Evolutionary conservation across 768 basidiomycete species (phyloP).

Genomic region (Mycena floridula): DNA sequence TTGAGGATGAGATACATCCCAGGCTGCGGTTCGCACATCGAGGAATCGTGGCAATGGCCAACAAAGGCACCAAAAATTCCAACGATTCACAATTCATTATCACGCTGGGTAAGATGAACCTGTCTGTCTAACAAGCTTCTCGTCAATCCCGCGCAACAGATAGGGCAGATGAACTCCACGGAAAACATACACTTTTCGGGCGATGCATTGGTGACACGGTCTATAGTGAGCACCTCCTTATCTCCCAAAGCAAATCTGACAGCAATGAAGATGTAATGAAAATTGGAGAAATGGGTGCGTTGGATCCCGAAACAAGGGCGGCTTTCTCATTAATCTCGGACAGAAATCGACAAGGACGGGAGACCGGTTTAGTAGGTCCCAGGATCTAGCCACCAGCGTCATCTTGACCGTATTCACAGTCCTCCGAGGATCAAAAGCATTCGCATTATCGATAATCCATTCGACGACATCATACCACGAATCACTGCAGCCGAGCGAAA

Average conservation of each 20-base stretch:
- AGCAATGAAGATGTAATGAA: conserved; percentile 72
- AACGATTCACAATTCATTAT: conserved; percentile 97
- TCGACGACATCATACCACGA: conserved; percentile 90
- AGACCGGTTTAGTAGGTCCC: conserved; percentile 71
- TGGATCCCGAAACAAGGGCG: conserved; percentile 25
- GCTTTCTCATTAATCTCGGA: conserved; percentile 1
- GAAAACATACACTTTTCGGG: conserved; percentile 95
- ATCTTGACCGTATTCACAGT: conserved; percentile 29
- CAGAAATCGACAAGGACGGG: conserved; percentile 70
- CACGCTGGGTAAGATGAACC: conserved; percentile 63
- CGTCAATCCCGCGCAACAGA: conserved; percentile 35
- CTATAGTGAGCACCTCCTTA: conserved; percentile 56
- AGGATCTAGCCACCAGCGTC: no score
- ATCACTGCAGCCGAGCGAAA: conserved; percentile 93
- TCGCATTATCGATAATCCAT: conserved; percentile 88
- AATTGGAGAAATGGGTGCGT: conserved; percentile 83
- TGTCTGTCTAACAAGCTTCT: neutral
- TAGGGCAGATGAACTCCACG: conserved; percentile 87
- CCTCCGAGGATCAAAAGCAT: conserved; percentile 88
- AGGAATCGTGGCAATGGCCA: conserved; percentile 84
- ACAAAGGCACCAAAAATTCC: conserved; percentile 77
- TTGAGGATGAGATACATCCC: conserved; percentile 92
- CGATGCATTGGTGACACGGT: conserved; percentile 82
- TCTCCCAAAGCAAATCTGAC: neutral
- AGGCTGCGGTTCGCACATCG: conserved; percentile 85